Evolutionary conservation across 768 basidiomycete species (phyloP).

Genomic region (Serendipita indica): DNA sequence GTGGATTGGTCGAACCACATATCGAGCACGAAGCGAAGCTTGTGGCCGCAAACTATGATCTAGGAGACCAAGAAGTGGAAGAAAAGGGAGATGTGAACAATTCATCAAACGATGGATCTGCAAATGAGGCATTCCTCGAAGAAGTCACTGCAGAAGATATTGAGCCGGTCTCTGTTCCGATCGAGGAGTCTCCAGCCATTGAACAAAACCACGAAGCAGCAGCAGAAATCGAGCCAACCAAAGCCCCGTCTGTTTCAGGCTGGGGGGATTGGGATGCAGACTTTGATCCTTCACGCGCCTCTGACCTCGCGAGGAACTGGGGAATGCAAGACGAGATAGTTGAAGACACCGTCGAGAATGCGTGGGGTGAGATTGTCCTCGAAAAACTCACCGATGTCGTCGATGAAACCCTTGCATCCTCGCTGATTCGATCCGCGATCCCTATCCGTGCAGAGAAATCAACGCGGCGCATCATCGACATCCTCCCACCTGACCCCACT

Average conservation of each 20-base stretch:
- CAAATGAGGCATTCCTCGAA: not conserved
- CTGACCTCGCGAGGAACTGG: constrained; percentile 16
- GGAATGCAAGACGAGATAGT: constrained; percentile 15
- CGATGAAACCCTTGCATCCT: constrained; percentile 12
- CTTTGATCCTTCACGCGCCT: not conserved
- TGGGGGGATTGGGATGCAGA: not conserved
- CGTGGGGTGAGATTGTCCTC: constrained; percentile 13
- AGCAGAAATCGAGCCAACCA: no score
- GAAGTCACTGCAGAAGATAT: not conserved
- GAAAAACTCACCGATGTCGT: constrained; percentile 14
- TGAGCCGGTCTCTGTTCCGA: not conserved
- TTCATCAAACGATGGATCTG: not conserved
- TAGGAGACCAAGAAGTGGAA: not conserved
- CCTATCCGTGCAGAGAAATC: constrained; percentile 53
- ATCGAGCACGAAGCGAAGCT: constrained; percentile 1
- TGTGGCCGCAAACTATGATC: not conserved
- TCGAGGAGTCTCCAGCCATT: not conserved
- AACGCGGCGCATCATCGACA: constrained; percentile 40
- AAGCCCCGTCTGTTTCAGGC: no score
- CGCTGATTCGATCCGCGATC: constrained; percentile 26
- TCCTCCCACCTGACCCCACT: constrained; percentile 24
- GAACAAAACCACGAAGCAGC: no score
- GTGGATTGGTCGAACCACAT: not conserved
- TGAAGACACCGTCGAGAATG: constrained; percentile 10
- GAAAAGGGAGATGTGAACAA: not conserved